Percentiles rank a stretch among this genome's conserved stretches.
Conservation (phyloP, 345 rosid species). For the Salix purpurea region DNA sequence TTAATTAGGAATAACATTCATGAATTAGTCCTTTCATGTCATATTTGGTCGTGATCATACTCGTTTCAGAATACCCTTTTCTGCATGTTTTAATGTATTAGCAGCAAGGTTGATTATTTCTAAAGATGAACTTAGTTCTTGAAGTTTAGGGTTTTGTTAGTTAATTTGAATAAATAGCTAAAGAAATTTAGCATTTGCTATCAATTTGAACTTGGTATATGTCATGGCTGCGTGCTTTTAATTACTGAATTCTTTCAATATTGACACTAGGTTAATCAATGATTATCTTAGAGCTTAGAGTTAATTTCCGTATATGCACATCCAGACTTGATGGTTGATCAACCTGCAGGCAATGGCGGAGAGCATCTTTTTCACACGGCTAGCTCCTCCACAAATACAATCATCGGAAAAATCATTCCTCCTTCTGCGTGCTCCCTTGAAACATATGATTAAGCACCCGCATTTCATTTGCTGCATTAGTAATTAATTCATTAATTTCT, state of each 20-base stretch:
- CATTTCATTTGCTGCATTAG: too few species aligned
- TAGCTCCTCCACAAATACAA: too few species aligned
- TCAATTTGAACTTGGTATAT: background rate
- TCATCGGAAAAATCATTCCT: too few species aligned
- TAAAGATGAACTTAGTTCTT: background rate
- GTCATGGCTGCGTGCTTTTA: background rate
- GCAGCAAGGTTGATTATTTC: background rate
- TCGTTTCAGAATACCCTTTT: background rate
- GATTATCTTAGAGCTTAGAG: background rate
- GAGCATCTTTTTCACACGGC: background rate
- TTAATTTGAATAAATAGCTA: background rate
- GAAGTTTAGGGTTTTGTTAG: slow-evolving; percentile 12
- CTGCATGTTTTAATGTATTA: background rate
- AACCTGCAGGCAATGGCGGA: background rate
- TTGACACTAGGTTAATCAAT: background rate
- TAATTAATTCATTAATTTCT: background rate
- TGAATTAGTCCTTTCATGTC: background rate
- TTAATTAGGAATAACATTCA: too few species aligned
- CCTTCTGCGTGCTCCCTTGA: too few species aligned
- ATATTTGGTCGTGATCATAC: background rate
- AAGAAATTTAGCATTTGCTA: background rate
- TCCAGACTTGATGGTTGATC: background rate
- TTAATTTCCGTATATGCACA: background rate
- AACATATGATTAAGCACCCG: too few species aligned
- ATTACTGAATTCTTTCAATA: background rate